These are phyloP conservation scores for Nymphaea thermarum DNA, from an alignment of 164 flowering plant genomes.

Conservation along the genomic window DNA sequence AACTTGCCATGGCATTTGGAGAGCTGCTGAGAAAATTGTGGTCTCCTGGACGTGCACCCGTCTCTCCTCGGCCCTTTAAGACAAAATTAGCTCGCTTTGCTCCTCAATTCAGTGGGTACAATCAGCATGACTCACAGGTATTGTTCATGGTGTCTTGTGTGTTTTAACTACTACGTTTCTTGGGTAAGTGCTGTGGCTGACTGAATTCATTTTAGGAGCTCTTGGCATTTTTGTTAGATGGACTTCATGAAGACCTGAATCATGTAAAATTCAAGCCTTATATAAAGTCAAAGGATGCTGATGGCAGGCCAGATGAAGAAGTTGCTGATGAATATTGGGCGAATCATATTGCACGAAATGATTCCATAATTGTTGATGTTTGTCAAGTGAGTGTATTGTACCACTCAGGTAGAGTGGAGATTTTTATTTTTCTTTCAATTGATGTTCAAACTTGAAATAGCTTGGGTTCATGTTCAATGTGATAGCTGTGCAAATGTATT, in stretches of 20 bases:
- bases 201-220: slow-evolving; percentile 50
- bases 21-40: slow-evolving; percentile 88
- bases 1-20: slow-evolving; percentile 94
- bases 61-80: slow-evolving; percentile 86
- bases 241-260: slow-evolving; percentile 98
- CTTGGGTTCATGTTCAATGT: too few relatives aligned
- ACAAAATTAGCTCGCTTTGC: slow-evolving; percentile 94
- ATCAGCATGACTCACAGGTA: slow-evolving; percentile 99
- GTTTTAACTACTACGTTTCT: not conserved
- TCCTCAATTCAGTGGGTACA: slow-evolving; percentile 95
- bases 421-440: too few relatives aligned
- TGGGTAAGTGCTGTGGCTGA: not conserved
- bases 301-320: slow-evolving; percentile 96
- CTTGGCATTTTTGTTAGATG: slow-evolving; percentile 91
- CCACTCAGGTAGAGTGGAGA: not conserved
- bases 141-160: not conserved
- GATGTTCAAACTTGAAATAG: too few relatives aligned
- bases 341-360: slow-evolving; percentile 93
- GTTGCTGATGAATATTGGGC: slow-evolving; percentile 98
- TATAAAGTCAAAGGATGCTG: slow-evolving; percentile 82
- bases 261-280: slow-evolving; percentile 94
- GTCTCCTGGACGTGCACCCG: slow-evolving; percentile 86
- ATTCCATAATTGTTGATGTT: slow-evolving; percentile 97
- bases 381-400: slow-evolving; percentile 67
- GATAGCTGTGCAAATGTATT: too few relatives aligned